These are phyloP conservation scores for Eucalyptus cladocalyx DNA, from an alignment of 345 rosid species.

Conservation along the genomic window DNA sequence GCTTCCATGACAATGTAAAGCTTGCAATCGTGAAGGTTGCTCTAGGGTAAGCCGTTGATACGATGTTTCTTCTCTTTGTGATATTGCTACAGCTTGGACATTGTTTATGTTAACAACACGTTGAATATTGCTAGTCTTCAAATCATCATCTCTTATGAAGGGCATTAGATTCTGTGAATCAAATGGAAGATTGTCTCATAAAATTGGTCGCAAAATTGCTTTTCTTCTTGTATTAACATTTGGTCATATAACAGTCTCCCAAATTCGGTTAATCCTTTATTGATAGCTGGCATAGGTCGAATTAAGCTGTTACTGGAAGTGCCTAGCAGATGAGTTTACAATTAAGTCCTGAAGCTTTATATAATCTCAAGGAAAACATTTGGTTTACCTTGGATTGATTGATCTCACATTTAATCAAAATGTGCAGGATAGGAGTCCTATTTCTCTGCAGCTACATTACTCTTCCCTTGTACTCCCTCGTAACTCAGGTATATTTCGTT, in stretches of 20 bases:
- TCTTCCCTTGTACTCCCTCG: constrained; percentile 36
- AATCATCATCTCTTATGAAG: neutral
- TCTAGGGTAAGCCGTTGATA: constrained; percentile 46
- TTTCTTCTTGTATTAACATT: neutral
- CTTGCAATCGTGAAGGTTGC: constrained; percentile 44
- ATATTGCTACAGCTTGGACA: neutral
- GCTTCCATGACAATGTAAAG: constrained; percentile 58
- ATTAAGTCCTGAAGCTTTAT: neutral
- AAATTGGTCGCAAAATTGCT: neutral
- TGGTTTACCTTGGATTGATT: neutral
- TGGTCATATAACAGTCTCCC: neutral
- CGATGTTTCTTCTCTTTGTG: neutral
- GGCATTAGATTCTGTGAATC: neutral
- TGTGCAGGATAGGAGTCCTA: constrained; percentile 21
- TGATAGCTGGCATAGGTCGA: neutral
- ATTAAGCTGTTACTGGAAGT: neutral
- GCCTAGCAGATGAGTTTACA: neutral
- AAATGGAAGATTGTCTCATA: neutral
- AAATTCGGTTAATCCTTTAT: neutral
- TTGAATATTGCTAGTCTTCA: neutral
- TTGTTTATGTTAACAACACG: neutral
- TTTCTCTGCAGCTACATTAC: constrained; percentile 36
- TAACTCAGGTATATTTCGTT: constrained; percentile 24
- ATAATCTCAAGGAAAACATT: neutral
- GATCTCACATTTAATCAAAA: neutral